Percentiles rank a stretch among this genome's conserved stretches.
Conservation (phyloP, 805 yeast species). For the Candida ulmi region DNA sequence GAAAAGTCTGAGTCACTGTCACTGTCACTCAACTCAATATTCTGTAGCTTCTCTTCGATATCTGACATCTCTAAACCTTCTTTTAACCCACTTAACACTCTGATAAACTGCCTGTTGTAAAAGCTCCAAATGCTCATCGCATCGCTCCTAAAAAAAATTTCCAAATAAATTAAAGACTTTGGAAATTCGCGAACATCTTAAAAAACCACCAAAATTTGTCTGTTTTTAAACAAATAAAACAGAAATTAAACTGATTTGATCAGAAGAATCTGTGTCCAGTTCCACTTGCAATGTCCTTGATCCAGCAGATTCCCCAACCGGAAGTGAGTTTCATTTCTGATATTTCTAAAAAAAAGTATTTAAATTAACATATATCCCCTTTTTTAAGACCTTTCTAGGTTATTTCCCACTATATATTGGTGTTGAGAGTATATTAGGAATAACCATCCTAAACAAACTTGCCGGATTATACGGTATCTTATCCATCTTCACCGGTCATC, state of each 20-base stretch:
- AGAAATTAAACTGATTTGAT: too few species aligned
- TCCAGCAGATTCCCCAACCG: conserved; percentile 6
- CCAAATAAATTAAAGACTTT: neutral
- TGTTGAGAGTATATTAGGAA: conserved; percentile 72
- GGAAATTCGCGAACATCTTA: too few species aligned
- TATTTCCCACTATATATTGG: conserved; percentile 78
- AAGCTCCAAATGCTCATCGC: neutral
- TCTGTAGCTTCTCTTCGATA: conserved; percentile 5
- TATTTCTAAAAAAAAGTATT: too few species aligned
- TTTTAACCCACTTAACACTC: too few species aligned
- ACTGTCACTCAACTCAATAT: neutral
- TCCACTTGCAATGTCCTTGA: too few species aligned
- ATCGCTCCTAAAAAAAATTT: neutral
- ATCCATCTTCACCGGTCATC: conserved; percentile 86
- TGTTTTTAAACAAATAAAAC: too few species aligned
- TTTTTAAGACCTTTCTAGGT: conserved; percentile 54
- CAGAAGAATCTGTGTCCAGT: neutral
- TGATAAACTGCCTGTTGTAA: too few species aligned
- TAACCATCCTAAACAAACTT: conserved; percentile 79
- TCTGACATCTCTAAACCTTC: conserved; percentile 1
- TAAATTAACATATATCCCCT: neutral
- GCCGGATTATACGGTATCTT: conserved; percentile 84
- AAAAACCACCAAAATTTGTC: too few species aligned
- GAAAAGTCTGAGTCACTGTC: neutral
- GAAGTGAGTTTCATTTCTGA: conserved; percentile 5